Base-by-base conservation (phyloP, 1,139 yeast species). In the Zhuliangozyma blackwelliae region DNA sequence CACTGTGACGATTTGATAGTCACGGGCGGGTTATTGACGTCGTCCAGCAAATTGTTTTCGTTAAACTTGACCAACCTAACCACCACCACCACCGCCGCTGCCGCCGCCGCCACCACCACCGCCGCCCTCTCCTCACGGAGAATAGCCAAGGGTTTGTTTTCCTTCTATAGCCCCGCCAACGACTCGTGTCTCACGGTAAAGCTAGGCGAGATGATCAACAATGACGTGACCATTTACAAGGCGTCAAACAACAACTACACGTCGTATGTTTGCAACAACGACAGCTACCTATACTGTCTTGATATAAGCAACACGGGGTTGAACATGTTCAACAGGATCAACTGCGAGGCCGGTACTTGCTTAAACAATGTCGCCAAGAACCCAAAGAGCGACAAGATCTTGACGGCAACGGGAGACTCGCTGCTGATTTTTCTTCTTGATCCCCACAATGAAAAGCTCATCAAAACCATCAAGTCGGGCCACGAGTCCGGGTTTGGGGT, bases 401-500 rank as follows among this genome's bases (percentile, higher is more conserved):
- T 69, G 34, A 59, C 71, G 0, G 66, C 64, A 11, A 64, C 75
- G 1, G 75, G 75, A 6, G 76, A 70, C 48, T 59, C 68, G 7
- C 54, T 65, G 5, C 50, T 61, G 32, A 54, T 70, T 9, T 69
- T 62, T 38, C 45, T 70, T 39, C 54, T 67, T 28, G 75, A 69
- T 40, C 66, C 69, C 4, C 49, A 52, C 23, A 41, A 49, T 29
- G 36, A 50, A 10, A 45, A 48, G 22, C 48, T 50, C 7, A 50
- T 63, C 10, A 46, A 54, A 19, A 51, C 58, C 3, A 50, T 84
- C 28, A 68, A 70, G 32, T 81, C 90, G 0, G 60, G 66, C 9
- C 82, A 84, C 38, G 95, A 85, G 47, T 76, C 83, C 37, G 97
- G 96, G 5, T 87, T 89, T 54, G 88, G 95, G 3, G 77, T 87